A percentile compares a stretch with the other conserved stretches of the same genome.
Conservation (phyloP, 139 green algal species). For the Bryopsis sp. region DNA sequence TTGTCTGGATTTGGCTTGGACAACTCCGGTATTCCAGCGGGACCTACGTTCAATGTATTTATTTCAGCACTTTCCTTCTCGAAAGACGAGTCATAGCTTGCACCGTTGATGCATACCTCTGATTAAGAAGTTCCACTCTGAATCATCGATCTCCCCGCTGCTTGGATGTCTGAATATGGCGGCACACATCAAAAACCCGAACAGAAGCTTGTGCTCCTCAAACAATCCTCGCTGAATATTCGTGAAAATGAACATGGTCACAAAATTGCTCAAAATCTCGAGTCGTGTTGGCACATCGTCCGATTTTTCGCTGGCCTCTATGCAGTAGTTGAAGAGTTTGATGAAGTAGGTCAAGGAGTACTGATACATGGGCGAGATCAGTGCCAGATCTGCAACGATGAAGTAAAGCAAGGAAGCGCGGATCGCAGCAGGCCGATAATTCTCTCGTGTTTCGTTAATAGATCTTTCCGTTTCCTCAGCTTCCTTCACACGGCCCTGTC, state of each 20-base stretch:
- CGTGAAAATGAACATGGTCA: conserved; percentile 68
- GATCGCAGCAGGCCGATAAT: conserved; percentile 57
- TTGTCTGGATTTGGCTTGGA: neutral
- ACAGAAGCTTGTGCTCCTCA: conserved; percentile 67
- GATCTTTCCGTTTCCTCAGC: conserved; percentile 65
- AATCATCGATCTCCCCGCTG: conserved; percentile 35
- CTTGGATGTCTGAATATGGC: conserved; percentile 42
- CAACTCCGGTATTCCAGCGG: neutral
- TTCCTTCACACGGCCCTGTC: conserved; percentile 55
- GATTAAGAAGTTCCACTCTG: conserved; percentile 75
- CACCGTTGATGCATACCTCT: too few species aligned
- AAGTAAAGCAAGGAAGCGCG: conserved; percentile 70
- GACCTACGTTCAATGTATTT: neutral
- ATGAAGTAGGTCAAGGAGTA: conserved; percentile 70
- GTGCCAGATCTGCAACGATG: conserved; percentile 59
- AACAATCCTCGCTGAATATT: conserved; percentile 74
- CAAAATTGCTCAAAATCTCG: conserved; percentile 48
- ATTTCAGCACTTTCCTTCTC: too few species aligned
- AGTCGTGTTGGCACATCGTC: conserved; percentile 51
- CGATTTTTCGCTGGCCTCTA: conserved; percentile 45
- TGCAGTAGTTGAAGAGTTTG: conserved; percentile 68
- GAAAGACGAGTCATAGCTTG: too few species aligned
- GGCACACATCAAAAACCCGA: conserved; percentile 61
- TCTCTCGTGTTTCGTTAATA: conserved; percentile 68
- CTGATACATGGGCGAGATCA: conserved; percentile 80